phyloP scores from a whole-genome alignment of 257 asterid species.

The Oldenlandia corymbosa region DNA sequence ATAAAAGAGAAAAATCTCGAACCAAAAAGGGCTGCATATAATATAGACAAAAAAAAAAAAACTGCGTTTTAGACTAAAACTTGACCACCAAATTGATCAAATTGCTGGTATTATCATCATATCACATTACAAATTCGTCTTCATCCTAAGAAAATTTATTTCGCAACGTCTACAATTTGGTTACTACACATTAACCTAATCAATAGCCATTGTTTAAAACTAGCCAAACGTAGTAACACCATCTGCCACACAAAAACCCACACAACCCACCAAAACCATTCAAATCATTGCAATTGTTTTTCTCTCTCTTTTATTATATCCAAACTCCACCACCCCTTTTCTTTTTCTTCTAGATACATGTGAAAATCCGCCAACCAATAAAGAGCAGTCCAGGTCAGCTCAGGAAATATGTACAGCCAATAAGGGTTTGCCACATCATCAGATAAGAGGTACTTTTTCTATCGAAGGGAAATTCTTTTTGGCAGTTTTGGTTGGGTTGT shows the following conservation, averaged over 20 bases:
- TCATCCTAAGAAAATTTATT: too few species aligned
- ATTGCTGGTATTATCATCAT: too few species aligned
- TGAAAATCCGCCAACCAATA: constrained; percentile 57
- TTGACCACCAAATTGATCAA: too few species aligned
- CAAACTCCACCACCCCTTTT: constrained; percentile 32
- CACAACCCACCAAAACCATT: constrained; percentile 44
- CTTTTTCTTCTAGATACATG: constrained; percentile 38
- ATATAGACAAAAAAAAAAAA: too few species aligned
- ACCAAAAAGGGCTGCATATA: too few species aligned
- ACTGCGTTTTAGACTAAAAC: too few species aligned
- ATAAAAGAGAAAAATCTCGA: too few species aligned
- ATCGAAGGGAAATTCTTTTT: constrained; percentile 24
- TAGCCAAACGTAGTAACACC: constrained; percentile 50
- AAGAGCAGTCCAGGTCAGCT: constrained; percentile 44
- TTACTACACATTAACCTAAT: constrained; percentile 13
- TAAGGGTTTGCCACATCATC: constrained; percentile 22
- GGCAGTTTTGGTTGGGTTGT: constrained; percentile 31
- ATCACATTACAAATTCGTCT: too few species aligned
- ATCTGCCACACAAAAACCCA: constrained; percentile 44
- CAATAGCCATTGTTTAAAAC: constrained; percentile 41
- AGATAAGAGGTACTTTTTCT: constrained; percentile 44
- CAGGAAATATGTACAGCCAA: constrained; percentile 33
- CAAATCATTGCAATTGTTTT: constrained; percentile 47
- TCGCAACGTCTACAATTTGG: too few species aligned
- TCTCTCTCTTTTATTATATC: constrained; percentile 11